These are phyloP conservation scores for Xylariaceae sp. DNA, from an alignment of 2,329 filamentous ascomycete genomes.

Conservation along the genomic window DNA sequence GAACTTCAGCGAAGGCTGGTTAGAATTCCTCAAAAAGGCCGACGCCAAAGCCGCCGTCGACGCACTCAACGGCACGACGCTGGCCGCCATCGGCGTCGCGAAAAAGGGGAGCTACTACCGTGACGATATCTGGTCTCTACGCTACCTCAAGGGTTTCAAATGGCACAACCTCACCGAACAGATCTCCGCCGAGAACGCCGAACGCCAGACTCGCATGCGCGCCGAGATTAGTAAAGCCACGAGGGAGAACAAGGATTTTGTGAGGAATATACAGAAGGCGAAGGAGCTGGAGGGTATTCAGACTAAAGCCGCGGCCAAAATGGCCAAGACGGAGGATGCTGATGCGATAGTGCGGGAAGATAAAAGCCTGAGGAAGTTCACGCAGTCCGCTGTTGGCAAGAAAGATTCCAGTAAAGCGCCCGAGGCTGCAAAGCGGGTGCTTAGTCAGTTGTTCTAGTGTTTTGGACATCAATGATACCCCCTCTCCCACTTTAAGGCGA, in stretches of 20 bases:
- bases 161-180: constrained; percentile 74
- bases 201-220: constrained; percentile 70
- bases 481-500: constrained; percentile 1
- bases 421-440: constrained; percentile 30
- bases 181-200: constrained; percentile 78
- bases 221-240: constrained; percentile 74
- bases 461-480: constrained; percentile 28
- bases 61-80: constrained; percentile 69
- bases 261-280: constrained; percentile 73
- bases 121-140: constrained; percentile 79
- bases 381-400: constrained; percentile 29
- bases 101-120: constrained; percentile 82
- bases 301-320: constrained; percentile 52
- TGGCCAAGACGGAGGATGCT: not conserved
- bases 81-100: constrained; percentile 58
- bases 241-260: constrained; percentile 78
- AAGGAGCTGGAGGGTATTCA: constrained; percentile 78
- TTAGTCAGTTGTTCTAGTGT: constrained; percentile 31
- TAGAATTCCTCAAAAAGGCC: constrained; percentile 74
- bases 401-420: constrained; percentile 27
- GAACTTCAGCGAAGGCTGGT: constrained; percentile 81
- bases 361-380: constrained; percentile 27
- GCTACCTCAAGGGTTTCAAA: constrained; percentile 81
- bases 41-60: constrained; percentile 76
- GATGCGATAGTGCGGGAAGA: constrained; percentile 5